phyloP scores from a whole-genome alignment of 202 grass and related monocot genomes.

The Zoysia matrella region DNA sequence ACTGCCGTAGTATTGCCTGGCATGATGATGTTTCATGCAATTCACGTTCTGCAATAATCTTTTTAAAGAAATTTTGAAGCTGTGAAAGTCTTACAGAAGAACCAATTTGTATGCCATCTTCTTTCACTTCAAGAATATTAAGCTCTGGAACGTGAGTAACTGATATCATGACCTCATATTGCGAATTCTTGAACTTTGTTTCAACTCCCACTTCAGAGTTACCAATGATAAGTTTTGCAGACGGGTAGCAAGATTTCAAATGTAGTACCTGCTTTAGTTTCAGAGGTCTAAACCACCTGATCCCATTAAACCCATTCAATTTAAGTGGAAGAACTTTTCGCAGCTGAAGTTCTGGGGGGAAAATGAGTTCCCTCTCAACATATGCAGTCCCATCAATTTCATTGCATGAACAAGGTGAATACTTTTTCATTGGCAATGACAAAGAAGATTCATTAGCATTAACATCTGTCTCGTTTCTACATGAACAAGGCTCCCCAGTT shows the following conservation, averaged over 20 bases:
- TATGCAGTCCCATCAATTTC: constrained; percentile 87
- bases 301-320: constrained; percentile 77
- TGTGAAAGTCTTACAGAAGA: constrained; percentile 77
- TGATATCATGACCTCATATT: constrained; percentile 73
- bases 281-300: constrained; percentile 91
- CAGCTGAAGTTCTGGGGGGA: constrained; percentile 85
- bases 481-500: constrained; percentile 89
- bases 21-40: constrained; percentile 77
- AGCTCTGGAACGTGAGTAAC: constrained; percentile 90
- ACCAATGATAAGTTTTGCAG: constrained; percentile 86
- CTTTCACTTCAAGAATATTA: constrained; percentile 63
- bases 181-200: constrained; percentile 89
- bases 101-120: constrained; percentile 88
- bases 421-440: constrained; percentile 42
- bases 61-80: constrained; percentile 78
- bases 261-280: constrained; percentile 70
- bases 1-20: constrained; percentile 74
- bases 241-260: constrained; percentile 77
- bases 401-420: constrained; percentile 69
- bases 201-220: constrained; percentile 95
- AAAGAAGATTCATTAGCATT: constrained; percentile 43
- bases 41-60: constrained; percentile 52
- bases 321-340: constrained; percentile 64
- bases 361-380: constrained; percentile 85
- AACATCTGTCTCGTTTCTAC: constrained; percentile 43